phyloP scores from a whole-genome alignment of 2,329 filamentous ascomycete genomes.

The Arthrobotrys iridis region DNA sequence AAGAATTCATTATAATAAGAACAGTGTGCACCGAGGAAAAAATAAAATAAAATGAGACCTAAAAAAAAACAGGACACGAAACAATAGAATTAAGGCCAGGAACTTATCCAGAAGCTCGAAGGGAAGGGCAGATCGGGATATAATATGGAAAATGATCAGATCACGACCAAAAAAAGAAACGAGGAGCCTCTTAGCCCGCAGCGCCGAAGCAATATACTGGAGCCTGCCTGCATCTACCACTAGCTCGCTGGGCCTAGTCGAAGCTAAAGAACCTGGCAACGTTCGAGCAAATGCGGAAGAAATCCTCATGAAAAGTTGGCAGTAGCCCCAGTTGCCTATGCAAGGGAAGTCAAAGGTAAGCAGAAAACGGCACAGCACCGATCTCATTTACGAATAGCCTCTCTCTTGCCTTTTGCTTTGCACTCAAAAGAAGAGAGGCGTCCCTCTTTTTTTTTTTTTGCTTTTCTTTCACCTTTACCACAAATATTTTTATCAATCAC shows the following conservation, averaged over 20 bases:
- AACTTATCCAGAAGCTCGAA: constrained; percentile 1
- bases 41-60: neutral
- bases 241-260: neutral
- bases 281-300: constrained; percentile 49
- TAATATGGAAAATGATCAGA: constrained; percentile 23
- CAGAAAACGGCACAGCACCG: constrained; percentile 46
- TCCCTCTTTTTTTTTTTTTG: neutral
- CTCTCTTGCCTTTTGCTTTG: neutral
- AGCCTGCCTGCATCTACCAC: too few relatives aligned
- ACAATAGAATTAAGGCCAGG: neutral
- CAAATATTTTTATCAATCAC: too few relatives aligned
- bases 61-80: neutral
- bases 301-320: constrained; percentile 49
- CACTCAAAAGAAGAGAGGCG: neutral
- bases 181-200: neutral
- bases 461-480: neutral
- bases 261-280: constrained; percentile 8
- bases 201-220: too few relatives aligned
- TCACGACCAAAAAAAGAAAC: neutral
- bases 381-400: constrained; percentile 11
- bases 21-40: neutral
- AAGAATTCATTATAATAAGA: too few relatives aligned
- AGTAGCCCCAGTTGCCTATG: constrained; percentile 23
- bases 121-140: constrained; percentile 36
- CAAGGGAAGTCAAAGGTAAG: constrained; percentile 42